These are phyloP conservation scores for Beauveria australis DNA, from an alignment of 2,329 filamentous ascomycete species.

Conservation along the genomic window DNA sequence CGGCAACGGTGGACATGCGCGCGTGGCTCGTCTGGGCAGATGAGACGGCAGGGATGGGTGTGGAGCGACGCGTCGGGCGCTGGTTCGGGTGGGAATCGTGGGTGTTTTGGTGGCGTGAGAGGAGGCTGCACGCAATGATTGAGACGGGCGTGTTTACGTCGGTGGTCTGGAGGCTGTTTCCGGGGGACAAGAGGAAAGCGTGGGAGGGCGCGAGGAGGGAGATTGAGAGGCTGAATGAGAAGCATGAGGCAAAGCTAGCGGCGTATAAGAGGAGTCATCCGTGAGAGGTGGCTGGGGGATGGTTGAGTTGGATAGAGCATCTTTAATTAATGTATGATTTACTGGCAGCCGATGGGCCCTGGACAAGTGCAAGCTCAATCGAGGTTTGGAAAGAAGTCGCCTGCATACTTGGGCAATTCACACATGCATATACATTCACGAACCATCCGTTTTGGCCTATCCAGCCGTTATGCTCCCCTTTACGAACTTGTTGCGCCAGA, in stretches of 20 bases:
- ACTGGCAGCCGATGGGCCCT: too few relatives aligned
- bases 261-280: not conserved
- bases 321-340: not conserved
- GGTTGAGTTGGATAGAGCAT: not conserved
- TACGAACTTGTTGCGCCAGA: too few relatives aligned
- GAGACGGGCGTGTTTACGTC: conserved; percentile 33
- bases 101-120: conserved; percentile 33
- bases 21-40: conserved; percentile 34
- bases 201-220: conserved; percentile 32
- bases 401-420: too few relatives aligned
- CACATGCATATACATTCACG: too few relatives aligned
- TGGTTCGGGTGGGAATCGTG: conserved; percentile 27
- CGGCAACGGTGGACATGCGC: conserved; percentile 22
- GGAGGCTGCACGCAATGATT: conserved; percentile 27
- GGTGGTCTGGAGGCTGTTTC: conserved; percentile 32
- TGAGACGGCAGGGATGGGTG: conserved; percentile 31
- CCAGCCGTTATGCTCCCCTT: too few relatives aligned
- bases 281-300: not conserved
- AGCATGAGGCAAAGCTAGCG: not conserved
- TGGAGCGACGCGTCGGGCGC: conserved; percentile 32
- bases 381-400: too few relatives aligned
- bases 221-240: conserved; percentile 24
- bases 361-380: too few relatives aligned
- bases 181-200: conserved; percentile 27
- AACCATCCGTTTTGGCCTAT: too few relatives aligned